Percentiles rank a stretch among this genome's conserved stretches.
These are phyloP conservation scores for Lathyrus aphaca DNA, from an alignment of 306 rosid genomes.

Conservation along the genomic window DNA sequence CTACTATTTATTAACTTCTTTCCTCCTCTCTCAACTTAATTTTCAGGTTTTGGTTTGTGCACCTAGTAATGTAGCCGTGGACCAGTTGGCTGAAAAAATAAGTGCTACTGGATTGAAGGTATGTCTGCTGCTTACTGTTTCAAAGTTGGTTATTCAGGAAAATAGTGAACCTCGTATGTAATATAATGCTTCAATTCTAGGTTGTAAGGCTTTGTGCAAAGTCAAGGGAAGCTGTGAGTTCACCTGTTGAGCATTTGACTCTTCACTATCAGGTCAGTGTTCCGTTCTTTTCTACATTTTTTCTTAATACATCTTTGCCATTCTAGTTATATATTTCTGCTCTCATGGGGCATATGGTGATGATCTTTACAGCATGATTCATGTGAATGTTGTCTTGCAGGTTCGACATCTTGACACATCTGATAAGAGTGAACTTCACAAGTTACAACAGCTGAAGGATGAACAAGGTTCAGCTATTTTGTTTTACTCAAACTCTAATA, in stretches of 20 bases:
- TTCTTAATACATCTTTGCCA: background rate
- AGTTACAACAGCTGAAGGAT: constrained; percentile 93
- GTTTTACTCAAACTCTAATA: background rate
- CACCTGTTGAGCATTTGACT: constrained; percentile 98
- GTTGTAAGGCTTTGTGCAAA: constrained; percentile 98
- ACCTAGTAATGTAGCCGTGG: constrained; percentile 97
- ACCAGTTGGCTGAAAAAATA: constrained; percentile 97
- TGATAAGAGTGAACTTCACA: constrained; percentile 97
- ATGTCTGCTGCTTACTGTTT: constrained; percentile 33
- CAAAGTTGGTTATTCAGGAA: background rate
- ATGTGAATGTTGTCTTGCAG: constrained; percentile 49
- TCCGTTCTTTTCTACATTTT: background rate
- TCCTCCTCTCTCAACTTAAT: constrained; percentile 8
- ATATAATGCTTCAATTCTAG: constrained; percentile 47
- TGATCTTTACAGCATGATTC: constrained; percentile 19
- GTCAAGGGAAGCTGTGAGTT: constrained; percentile 99
- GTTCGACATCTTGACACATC: constrained; percentile 99
- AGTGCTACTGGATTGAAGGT: constrained; percentile 99
- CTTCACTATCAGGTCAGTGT: constrained; percentile 94
- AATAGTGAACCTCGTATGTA: constrained; percentile 12
- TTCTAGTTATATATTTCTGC: background rate
- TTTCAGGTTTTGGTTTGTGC: constrained; percentile 96
- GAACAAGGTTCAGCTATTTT: constrained; percentile 73
- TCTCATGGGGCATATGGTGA: background rate
- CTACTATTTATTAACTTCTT: background rate